phyloP scores from a whole-genome alignment of 129 eudicot genomes.

The Rutidosis leptorrhynchoides region DNA sequence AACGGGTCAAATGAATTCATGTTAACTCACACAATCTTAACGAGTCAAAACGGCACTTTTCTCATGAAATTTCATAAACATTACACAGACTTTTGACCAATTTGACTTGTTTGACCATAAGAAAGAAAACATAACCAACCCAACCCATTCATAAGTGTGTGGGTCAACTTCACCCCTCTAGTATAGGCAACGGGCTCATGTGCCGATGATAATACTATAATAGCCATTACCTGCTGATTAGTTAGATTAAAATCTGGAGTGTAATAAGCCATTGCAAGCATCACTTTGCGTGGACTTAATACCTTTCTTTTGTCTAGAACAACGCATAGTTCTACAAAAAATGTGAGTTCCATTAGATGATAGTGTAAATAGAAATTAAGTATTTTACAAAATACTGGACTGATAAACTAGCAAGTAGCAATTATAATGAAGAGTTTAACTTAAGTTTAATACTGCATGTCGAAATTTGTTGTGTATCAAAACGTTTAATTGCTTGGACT shows the following conservation, averaged over 20 bases:
- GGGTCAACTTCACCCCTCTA: background rate
- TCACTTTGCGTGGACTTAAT: conserved; percentile 66
- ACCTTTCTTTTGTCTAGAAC: conserved; percentile 45
- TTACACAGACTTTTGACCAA: background rate
- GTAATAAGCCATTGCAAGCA: conserved; percentile 65
- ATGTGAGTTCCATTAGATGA: conserved; percentile 1
- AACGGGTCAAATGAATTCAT: background rate
- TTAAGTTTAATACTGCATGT: background rate
- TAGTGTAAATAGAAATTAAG: background rate
- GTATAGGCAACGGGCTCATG: background rate
- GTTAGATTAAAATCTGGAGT: conserved; percentile 67
- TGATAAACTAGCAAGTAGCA: background rate
- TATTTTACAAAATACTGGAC: background rate
- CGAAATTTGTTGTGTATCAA: background rate
- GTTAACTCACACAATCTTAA: background rate
- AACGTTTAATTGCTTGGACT: background rate
- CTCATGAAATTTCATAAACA: background rate
- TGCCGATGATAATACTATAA: background rate
- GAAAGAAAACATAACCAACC: background rate
- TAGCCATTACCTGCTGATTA: conserved; percentile 61
- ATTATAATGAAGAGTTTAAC: background rate
- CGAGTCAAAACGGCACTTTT: background rate
- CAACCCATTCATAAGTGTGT: background rate
- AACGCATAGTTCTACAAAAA: conserved; percentile 53
- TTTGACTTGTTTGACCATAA: background rate